Conservation (phyloP, 129 eudicot genomes). For the Chrysanthemum lavandulifolium region DNA sequence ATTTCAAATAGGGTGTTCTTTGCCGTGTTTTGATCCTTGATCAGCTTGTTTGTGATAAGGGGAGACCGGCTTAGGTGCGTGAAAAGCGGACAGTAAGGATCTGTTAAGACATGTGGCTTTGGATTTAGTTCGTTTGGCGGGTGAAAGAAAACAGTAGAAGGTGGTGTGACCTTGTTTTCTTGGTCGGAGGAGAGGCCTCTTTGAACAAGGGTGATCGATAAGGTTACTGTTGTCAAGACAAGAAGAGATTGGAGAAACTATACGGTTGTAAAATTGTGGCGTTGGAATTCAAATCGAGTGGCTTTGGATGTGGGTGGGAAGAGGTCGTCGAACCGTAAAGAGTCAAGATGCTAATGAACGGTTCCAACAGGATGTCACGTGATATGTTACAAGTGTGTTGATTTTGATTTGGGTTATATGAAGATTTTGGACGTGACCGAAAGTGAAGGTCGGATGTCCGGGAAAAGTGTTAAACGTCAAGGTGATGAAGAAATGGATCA, state of each 20-base stretch:
- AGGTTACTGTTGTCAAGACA: background rate
- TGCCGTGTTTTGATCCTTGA: background rate
- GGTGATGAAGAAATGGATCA: background rate
- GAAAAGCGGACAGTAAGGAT: background rate
- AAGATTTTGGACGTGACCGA: background rate
- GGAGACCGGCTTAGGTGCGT: background rate
- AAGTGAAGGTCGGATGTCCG: no score
- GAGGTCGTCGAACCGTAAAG: no score
- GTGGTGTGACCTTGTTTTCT: no score
- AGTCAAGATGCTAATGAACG: no score
- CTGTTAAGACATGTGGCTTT: background rate
- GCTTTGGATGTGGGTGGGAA: no score
- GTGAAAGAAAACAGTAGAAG: no score
- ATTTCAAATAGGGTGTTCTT: background rate
- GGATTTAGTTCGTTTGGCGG: background rate
- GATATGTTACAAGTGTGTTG: background rate
- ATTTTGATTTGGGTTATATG: background rate
- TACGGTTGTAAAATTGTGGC: background rate
- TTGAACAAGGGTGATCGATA: background rate
- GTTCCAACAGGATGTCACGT: background rate
- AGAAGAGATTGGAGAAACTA: background rate
- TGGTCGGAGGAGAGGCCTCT: no score
- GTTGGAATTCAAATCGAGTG: background rate
- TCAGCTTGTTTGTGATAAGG: background rate
- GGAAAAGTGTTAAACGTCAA: background rate